Evolutionary conservation across 2,329 filamentous ascomycete genomes (phyloP).

Genomic region (Aspergillus costaricaensis): DNA sequence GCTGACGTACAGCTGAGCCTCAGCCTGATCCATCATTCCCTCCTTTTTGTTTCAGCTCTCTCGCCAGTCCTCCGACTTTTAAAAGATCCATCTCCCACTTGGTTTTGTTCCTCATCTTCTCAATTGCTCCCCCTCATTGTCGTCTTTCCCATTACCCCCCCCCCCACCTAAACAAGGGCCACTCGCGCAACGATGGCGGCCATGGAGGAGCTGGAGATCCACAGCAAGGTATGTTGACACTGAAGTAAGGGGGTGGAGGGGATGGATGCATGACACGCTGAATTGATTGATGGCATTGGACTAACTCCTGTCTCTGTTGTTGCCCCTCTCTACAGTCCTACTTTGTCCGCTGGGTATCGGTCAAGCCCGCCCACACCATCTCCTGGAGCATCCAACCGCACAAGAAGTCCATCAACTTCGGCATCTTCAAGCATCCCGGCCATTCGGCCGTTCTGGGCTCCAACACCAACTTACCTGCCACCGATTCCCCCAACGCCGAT

Average conservation of each 20-base stretch:
- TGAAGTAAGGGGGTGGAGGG: constrained; percentile 31
- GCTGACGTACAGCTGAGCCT: background rate
- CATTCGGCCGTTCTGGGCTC: constrained; percentile 57
- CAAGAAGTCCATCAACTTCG: constrained; percentile 98
- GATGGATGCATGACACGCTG: too few relatives aligned
- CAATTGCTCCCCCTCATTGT: background rate
- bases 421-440: constrained; percentile 95
- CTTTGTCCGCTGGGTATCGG: constrained; percentile 95
- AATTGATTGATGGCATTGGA: constrained; percentile 4
- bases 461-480: constrained; percentile 40
- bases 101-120: background rate
- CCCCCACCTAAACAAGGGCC: background rate
- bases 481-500: constrained; percentile 45
- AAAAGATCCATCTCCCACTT: too few relatives aligned
- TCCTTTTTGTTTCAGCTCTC: background rate
- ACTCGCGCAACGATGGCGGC: constrained; percentile 67
- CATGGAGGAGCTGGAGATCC: constrained; percentile 95
- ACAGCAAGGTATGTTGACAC: constrained; percentile 73
- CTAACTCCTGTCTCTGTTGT: constrained; percentile 4
- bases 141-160: background rate
- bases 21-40: background rate
- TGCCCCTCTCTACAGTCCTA: constrained; percentile 70
- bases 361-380: constrained; percentile 85
- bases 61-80: too few relatives aligned
- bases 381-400: constrained; percentile 98